Base-by-base conservation (phyloP, 139 green algal species). In the Coelastrella sp. region DNA sequence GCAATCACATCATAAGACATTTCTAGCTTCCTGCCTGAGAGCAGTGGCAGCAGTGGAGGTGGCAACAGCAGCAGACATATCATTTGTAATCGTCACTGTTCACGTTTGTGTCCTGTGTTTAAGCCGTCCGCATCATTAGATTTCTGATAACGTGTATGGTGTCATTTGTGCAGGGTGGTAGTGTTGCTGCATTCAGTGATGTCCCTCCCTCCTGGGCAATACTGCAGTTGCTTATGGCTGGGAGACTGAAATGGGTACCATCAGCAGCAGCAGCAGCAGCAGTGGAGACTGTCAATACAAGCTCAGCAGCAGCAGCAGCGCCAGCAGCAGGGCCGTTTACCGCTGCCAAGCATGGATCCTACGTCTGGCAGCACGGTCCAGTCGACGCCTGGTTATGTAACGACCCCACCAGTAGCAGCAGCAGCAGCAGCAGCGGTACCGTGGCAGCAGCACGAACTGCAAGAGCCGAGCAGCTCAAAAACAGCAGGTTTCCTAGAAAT, bases 291-390 rank as follows among this genome's bases (percentile, higher is more conserved):
- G 32, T 47, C 32, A 47, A 47, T 47, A 47, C 32, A 47, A 47
- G 32, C 32, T 16, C 74, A 80, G 74, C 74, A 58, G 74, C 74
- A 80, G 73, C 73, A 80, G 73, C 73, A 80, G 73, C 73, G 58
- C 22, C 74, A 80, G 74, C 11, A 80, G 11, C 74, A 80, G 68
- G 17, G 16, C 6, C 14, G 2, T 76, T 76, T 23, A 76, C 68
- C 22, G 68, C 68, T 23, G 17, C 16, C 4, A 3, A 76, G n/a
- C 68, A 76, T 68, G 78, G 78, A 4, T 19, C 54, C 11, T 83
- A 83, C 32, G 78, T 83, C 17, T 85, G 80, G 80, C 80, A 85
- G 8, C 80, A 85, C 20, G 58, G 80, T 7, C 80, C 80, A n/a
- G 56, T 66, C 0, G 80, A 85, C 73, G 80, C 80, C 7, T 66